Conservation (phyloP, 495 filamentous ascomycete genomes). For the Aspergillus hancockii region DNA sequence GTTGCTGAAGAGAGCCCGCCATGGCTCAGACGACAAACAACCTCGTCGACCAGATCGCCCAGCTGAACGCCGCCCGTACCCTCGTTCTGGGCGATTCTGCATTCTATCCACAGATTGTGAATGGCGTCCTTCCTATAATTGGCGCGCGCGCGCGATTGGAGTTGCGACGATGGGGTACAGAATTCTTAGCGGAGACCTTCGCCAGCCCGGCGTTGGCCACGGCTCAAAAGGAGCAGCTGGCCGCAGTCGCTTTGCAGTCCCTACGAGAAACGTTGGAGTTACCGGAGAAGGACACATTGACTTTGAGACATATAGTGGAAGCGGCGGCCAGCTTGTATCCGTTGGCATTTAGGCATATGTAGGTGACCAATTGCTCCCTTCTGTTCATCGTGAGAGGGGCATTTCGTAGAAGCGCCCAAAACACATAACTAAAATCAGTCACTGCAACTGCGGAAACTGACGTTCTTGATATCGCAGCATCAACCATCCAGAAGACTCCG, state of each 20-base stretch:
- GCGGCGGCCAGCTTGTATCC: constrained; percentile 88
- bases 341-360: constrained; percentile 89
- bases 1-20: constrained; percentile 21
- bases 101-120: constrained; percentile 87
- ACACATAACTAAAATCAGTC: not conserved
- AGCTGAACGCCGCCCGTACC: constrained; percentile 83
- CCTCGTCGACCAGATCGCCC: constrained; percentile 71
- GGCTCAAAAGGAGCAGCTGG: constrained; percentile 74
- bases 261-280: constrained; percentile 72
- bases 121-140: constrained; percentile 86
- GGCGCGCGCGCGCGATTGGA: constrained; percentile 71
- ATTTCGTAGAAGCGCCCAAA: constrained; percentile 20
- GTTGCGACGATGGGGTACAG: constrained; percentile 90
- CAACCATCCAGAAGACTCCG: constrained; percentile 73
- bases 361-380: constrained; percentile 47
- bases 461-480: constrained; percentile 58
- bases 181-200: constrained; percentile 96
- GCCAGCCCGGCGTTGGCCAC: constrained; percentile 74
- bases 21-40: constrained; percentile 53
- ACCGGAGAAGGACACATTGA: constrained; percentile 69
- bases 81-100: constrained; percentile 79
- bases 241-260: constrained; percentile 69
- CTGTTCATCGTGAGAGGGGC: constrained; percentile 8
- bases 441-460: constrained; percentile 28
- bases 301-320: constrained; percentile 79